Conservation (phyloP, 2,329 filamentous ascomycete genomes). For the Nemania bipapillata region DNA sequence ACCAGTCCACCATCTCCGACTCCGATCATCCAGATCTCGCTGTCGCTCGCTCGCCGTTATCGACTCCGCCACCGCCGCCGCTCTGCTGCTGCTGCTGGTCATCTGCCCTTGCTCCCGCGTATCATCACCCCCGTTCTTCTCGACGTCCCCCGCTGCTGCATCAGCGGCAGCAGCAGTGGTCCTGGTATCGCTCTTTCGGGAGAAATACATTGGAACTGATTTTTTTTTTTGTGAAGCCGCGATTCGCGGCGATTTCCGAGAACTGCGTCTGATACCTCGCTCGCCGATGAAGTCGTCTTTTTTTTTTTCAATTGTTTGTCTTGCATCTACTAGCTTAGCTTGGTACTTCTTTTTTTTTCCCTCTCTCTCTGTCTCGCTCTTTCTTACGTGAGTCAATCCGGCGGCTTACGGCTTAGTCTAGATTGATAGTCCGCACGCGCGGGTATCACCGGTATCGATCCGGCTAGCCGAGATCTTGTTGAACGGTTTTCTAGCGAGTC, state of each 20-base stretch:
- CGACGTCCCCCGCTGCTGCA: conserved; percentile 18
- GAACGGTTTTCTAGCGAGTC: not conserved
- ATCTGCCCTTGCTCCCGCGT: no score
- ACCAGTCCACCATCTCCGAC: conserved; percentile 1
- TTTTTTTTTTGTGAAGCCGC: no score
- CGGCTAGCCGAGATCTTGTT: conserved; percentile 19
- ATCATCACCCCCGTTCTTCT: conserved; percentile 9
- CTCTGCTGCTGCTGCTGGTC: no score
- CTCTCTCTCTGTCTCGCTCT: not conserved
- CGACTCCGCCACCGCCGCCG: not conserved
- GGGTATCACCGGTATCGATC: conserved; percentile 23
- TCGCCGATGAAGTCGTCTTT: conserved; percentile 1
- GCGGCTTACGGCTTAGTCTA: not conserved
- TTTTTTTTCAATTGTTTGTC: conserved; percentile 1
- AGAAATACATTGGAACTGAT: conserved; percentile 12
- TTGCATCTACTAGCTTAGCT: not conserved
- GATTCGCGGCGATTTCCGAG: not conserved
- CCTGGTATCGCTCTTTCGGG: conserved; percentile 1
- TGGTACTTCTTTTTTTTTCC: not conserved
- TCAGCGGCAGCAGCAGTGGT: not conserved
- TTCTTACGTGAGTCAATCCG: conserved; percentile 20
- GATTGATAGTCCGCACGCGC: not conserved
- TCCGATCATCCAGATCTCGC: not conserved
- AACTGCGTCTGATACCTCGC: not conserved
- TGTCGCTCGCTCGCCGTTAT: conserved; percentile 23